Evolutionary conservation across 176 grass and related monocot species (phyloP).

Genomic region (Oryza meyeriana): DNA sequence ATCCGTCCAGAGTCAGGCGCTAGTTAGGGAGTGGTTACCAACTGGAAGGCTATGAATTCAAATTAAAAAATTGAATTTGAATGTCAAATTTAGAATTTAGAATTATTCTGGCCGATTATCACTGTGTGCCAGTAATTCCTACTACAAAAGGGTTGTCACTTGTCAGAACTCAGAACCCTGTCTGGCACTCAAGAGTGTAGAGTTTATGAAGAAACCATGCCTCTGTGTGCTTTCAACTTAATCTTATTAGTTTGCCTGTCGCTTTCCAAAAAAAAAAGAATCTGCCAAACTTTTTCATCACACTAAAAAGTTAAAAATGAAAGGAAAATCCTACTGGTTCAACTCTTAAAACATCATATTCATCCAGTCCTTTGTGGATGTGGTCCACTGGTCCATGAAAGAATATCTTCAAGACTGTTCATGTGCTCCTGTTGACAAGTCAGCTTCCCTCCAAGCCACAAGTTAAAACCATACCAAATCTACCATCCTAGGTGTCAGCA

Average conservation of each 20-base stretch:
- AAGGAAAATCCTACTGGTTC: conserved; percentile 14
- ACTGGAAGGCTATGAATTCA: not conserved
- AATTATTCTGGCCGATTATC: not conserved
- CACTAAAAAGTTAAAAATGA: not conserved
- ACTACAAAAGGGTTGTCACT: not conserved
- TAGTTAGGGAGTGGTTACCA: not conserved
- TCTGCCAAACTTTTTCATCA: not conserved
- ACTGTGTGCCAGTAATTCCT: not conserved
- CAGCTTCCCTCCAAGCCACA: not conserved
- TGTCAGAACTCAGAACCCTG: not conserved
- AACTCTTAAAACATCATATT: not conserved
- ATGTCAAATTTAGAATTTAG: not conserved
- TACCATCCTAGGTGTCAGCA: not conserved
- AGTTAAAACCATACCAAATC: not conserved
- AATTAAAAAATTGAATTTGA: not conserved
- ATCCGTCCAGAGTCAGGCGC: not conserved
- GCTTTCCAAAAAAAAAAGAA: not conserved
- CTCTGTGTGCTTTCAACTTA: not conserved
- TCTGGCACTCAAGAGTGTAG: not conserved
- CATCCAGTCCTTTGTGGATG: not conserved
- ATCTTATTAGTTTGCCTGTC: not conserved
- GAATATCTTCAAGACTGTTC: conserved; percentile 16
- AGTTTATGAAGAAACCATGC: not conserved
- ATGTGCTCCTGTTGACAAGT: not conserved
- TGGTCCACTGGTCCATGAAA: not conserved